Base-by-base conservation (phyloP, 306 rosid genomes). In the Cicer arietinum region DNA sequence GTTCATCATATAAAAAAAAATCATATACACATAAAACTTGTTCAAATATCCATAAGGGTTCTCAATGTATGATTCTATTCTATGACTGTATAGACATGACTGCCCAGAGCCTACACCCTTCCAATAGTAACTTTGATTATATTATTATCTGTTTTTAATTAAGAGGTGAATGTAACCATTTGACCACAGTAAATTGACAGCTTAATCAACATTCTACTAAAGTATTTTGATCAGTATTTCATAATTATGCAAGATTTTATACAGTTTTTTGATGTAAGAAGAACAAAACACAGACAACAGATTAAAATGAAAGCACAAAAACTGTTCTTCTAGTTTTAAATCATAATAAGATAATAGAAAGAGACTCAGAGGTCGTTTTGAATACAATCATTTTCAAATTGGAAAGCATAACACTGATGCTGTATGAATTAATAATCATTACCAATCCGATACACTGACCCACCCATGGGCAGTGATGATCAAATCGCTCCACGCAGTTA, bases 391-490 rank as follows among this genome's bases (percentile, higher is more conserved):
- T 16, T 22, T 63, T 43, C 16, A 65, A 44, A 22, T 44, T 44
- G 37, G 16, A 43, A 65, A 0, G 18, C 30, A 17, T 17, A 45
- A 41, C 14, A 45, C n/a, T 60, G 42, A 8, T 11, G 62, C 45
- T 53, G 50, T 51, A 56, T 41, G 52, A 74, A 71, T 70, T 79
- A 75, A 81, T 13, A 50, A 37, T 9, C 67, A 47, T 85, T 82
- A 91, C 97, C 90, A 82, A 47, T 73, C 95, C 97, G 79, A 91
- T 91, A 69, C 97, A 91, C 81, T 91, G 97, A 20, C 95, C 95
- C 62, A 91, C 90, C 95, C 95, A 91, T 61, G 97, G 97, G 82
- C 97, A 91, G 85, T 91, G 97, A 80, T 91, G 97, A 86, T 91
- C 97, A 82, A 89, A 91, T 44, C 90, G 87, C 85, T 88, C 89